phyloP scores from a whole-genome alignment of 768 basidiomycete species.

The Tulasnella sp. region DNA sequence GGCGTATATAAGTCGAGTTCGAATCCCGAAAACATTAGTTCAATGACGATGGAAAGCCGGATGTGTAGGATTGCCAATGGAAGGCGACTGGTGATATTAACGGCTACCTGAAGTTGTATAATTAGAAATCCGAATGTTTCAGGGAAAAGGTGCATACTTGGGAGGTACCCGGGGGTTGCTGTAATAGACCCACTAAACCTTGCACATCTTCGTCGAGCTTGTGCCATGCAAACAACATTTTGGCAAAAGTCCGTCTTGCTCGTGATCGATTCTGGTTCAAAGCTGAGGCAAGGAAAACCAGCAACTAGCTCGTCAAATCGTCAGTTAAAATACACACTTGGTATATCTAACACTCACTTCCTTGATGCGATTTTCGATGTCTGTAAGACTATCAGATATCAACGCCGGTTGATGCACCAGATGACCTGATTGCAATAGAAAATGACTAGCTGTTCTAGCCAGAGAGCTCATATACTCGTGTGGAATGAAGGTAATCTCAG shows the following conservation, averaged over 20 bases:
- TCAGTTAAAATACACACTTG: neutral
- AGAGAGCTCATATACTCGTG: neutral
- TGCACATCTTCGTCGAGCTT: constrained; percentile 7
- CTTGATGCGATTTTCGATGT: constrained; percentile 2
- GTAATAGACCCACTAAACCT: constrained; percentile 1
- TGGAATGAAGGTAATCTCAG: neutral
- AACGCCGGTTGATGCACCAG: neutral
- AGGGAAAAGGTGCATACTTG: too few species aligned
- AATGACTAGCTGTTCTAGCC: neutral
- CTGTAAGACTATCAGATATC: neutral
- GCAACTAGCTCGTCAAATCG: neutral
- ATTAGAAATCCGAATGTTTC: too few species aligned
- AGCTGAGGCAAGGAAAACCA: constrained; percentile 4
- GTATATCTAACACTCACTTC: neutral
- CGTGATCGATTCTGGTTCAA: constrained; percentile 10
- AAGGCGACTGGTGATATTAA: constrained; percentile 31
- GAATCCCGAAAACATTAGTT: constrained; percentile 61
- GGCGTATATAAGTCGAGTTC: constrained; percentile 59
- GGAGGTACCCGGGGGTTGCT: too few species aligned
- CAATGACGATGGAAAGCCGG: constrained; percentile 47
- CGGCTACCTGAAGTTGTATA: neutral
- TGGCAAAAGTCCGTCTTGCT: constrained; percentile 5
- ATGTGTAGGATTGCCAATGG: constrained; percentile 41
- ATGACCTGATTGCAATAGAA: too few species aligned
- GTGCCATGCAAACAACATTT: constrained; percentile 11